Base-by-base conservation (phyloP, 2,329 filamentous ascomycete genomes). In the Bertia moriformis region DNA sequence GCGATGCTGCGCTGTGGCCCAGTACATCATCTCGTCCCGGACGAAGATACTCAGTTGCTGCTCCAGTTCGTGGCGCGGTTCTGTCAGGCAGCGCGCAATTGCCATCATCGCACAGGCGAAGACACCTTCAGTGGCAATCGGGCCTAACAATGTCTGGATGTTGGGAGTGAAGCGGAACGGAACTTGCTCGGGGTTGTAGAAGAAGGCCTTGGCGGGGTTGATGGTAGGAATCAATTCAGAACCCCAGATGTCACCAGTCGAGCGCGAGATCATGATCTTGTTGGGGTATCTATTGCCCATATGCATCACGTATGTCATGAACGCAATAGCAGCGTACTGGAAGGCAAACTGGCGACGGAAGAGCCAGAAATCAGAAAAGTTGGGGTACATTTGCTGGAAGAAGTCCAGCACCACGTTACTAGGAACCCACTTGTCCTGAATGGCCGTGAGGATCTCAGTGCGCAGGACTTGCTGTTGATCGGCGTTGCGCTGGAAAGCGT, bases 291-390 rank as follows among this genome's bases (percentile, higher is more conserved):
- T 83, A 56, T 86, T 86, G 55, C 89, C 86, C 78, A 98, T 96
- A 63, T 89, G 89, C 65, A 99, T 81, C 42, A 95, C 82, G 55
- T 96, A 98, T 3, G 91, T 96, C 83, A 98, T 94, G 63, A 98
- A 98, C 1, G 91, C 94, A 46, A 96, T 71, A 2, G 88, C 78
- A 15, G 91, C 89, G 44, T 94, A 79, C 61, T 98, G 91, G 65
- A 96, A 95, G 17, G 86, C 83, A 62, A 98, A 94, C 47, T 94
- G 88, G 42, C 88, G 80, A 42, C 91, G 83, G 84, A 99, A 99
- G 42, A 98, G 73, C 87, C 89, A 98, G 67, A 96, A 95, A 51
- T 95, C 88, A 36, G 83, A 76, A 58, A 85, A 98, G 45, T 84
- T 81, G 19, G 87, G 83, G 61, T 91, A 96, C 4, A 78, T 83